Base-by-base conservation (phyloP, 495 filamentous ascomycete species). In the Neurospora pannonica region DNA sequence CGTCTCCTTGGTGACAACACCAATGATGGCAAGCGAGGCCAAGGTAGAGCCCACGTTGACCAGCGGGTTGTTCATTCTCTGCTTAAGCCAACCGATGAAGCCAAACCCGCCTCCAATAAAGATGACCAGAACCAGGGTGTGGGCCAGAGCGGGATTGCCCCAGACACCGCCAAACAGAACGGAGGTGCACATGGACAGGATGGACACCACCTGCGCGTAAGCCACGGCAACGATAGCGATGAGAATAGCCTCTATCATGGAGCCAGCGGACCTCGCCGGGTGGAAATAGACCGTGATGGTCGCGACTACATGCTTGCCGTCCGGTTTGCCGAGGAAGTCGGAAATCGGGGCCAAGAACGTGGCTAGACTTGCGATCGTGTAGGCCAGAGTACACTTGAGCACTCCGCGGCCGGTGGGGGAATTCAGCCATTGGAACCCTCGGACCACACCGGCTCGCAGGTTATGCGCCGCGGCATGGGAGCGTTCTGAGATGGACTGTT, bases 221-320 rank as follows among this genome's bases (percentile, higher is more conserved):
- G 89, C 82, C 74, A 97, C 93, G 2, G 95, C 95, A 31, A 91
- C 84, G 71, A 92, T 81, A 5, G 95, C 94, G 75, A 95, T 92
- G n/a, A 97, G 79, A 36, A 92, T 90, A 7, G 95, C 95, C 79
- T 97, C 92, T 73, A 90, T 89, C 94, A 97, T 97, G 81, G 93
- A 94, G 5, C 96, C 96, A 62, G 91, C 89, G 24, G 93, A 91
- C 74, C 96, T 87, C 15, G 95, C 94, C n/a, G 96, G 95, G 81
- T 99, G 95, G 82, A 98, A 99, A 78, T 98, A 99, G 11, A 97
- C 95, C 24, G 92, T 94, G 70, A 97, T 89, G 3, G 94, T 97
- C 70, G 94, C 93, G 46, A 97, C 95, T 84, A 98, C 91, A 82
- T 98, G 96, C 81, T 99, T 99, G 31, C 95, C 94, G 85, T 98